Evolutionary conservation across 176 grass and related monocot genomes (phyloP).

Genomic region (Panicum miliaceum): DNA sequence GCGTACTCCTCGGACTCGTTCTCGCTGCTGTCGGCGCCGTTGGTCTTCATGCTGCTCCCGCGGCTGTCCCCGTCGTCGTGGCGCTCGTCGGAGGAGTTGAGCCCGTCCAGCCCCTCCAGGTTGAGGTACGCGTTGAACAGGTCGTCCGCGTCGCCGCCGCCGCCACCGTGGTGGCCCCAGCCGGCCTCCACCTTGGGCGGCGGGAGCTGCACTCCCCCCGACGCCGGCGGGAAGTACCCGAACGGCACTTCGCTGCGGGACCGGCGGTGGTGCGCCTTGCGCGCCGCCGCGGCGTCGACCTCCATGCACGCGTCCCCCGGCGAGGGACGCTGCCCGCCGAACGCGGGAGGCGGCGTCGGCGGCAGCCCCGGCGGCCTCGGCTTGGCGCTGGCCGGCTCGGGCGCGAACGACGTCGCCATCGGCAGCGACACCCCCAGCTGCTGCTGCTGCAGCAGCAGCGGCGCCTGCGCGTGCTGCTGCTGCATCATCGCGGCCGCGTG

Average conservation of each 20-base stretch:
- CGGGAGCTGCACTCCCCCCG: constrained; percentile 22
- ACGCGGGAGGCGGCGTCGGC: constrained; percentile 46
- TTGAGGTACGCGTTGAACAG: constrained; percentile 85
- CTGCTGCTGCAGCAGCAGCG: constrained; percentile 38
- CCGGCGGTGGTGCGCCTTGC: constrained; percentile 69
- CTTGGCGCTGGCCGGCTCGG: constrained; percentile 22
- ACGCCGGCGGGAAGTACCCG: constrained; percentile 52
- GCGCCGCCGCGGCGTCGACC: constrained; percentile 6
- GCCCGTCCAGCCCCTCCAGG: constrained; percentile 71
- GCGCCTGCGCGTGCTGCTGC: too few species aligned
- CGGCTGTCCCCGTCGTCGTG: constrained; percentile 71
- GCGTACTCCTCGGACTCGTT: constrained; percentile 74
- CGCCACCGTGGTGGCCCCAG: constrained; percentile 21
- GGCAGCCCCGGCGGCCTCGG: constrained; percentile 47
- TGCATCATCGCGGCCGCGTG: constrained; percentile 58
- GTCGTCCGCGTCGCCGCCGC: constrained; percentile 50
- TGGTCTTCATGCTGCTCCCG: constrained; percentile 76
- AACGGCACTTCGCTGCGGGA: constrained; percentile 78
- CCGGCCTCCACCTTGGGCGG: constrained; percentile 58
- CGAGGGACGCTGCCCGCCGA: constrained; percentile 32
- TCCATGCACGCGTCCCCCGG: constrained; percentile 56
- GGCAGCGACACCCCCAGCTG: constrained; percentile 41
- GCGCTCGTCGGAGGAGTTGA: constrained; percentile 81
- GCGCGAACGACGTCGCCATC: constrained; percentile 10
- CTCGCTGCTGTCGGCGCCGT: constrained; percentile 82